Evolutionary conservation across 2,329 filamentous ascomycete species (phyloP).

Genomic region (Tolypocladium tundrense): DNA sequence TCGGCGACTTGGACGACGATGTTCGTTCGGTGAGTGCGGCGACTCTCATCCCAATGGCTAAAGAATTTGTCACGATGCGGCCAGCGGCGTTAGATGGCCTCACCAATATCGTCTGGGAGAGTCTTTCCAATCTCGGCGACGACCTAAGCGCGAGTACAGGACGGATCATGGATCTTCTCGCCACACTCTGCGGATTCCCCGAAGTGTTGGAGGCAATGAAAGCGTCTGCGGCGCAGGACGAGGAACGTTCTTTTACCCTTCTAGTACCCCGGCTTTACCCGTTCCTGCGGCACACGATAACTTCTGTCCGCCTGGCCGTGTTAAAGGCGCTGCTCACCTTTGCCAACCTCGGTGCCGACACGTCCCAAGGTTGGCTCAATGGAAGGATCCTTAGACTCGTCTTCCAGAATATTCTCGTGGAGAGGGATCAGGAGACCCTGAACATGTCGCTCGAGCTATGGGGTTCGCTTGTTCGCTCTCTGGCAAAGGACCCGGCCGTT

Average conservation of each 20-base stretch:
- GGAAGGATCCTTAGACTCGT: constrained; percentile 79
- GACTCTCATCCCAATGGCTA: constrained; percentile 91
- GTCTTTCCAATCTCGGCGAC: constrained; percentile 90
- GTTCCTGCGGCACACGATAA: constrained; percentile 94
- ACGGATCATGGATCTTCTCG: constrained; percentile 95
- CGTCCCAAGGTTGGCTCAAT: constrained; percentile 84
- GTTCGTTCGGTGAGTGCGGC: constrained; percentile 94
- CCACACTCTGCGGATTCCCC: constrained; percentile 89
- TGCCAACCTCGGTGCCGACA: constrained; percentile 69
- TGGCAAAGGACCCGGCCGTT: constrained; percentile 53
- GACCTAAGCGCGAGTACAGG: constrained; percentile 95
- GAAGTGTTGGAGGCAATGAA: constrained; percentile 94
- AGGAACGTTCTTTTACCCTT: constrained; percentile 82
- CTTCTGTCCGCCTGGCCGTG: constrained; percentile 85
- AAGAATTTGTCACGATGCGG: constrained; percentile 84
- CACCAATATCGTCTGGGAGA: constrained; percentile 95
- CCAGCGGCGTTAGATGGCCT: constrained; percentile 67
- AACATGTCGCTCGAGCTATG: constrained; percentile 80
- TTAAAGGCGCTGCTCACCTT: constrained; percentile 90
- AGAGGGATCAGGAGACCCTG: constrained; percentile 76
- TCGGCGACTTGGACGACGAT: constrained; percentile 86
- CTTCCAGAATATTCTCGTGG: constrained; percentile 92
- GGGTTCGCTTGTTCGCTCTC: constrained; percentile 61
- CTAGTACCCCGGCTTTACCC: constrained; percentile 90
- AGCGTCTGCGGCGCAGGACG: constrained; percentile 68